Evolutionary conservation across 352 stramenopile genomes (phyloP), one percentile per base, ranked within the genome.

Genomic region (Phytophthora pinifolia): DNA sequence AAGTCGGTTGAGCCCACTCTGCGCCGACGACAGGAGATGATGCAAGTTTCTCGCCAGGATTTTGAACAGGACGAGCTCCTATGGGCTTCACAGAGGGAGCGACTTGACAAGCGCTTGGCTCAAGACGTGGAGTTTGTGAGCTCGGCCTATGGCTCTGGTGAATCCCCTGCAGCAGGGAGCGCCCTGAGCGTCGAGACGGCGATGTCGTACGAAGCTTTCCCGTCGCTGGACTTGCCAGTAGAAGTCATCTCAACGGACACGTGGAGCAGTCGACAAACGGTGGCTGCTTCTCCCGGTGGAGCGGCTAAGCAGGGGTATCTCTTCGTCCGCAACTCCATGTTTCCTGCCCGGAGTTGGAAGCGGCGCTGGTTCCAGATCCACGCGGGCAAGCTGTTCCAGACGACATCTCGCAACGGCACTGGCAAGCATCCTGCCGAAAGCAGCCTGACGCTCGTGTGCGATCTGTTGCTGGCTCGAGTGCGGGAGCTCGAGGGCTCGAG

Each of bases 291-390:
- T 17, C 51, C 58, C 14, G 67, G 60, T 22, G 70, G 62, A 6
- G 62, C 84, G 25, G 65, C 81, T 13, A 93, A 93, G 50, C 85
- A 95, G 54, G 85, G 85, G 3, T 95, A 91, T 62, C 54, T 95
- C 13, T 92, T 95, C 29, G 72, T 93, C n/a, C 85, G 85, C 36
- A 92, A 88, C 54, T 72, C 81, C 4, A 73, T 92, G 52, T 95
- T 95, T 60, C 83, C 85, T 30, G 70, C 83, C 6, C 72, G 84
- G 18, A 93, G 78, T 46, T 95, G 83, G 83, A 95, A 95, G 57
- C 76, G 85, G 10, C 73, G 80, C 4, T 95, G 85, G 85, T 95
- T 92, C 61, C 79, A 95, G 48, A 95, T 95, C 54, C 81, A 93
- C 70, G 76, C 68, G 8, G 83, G 86, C 17, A 95, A 95, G 43